Conservation (phyloP, 345 rosid genomes). For the Tarenaya hassleriana region DNA sequence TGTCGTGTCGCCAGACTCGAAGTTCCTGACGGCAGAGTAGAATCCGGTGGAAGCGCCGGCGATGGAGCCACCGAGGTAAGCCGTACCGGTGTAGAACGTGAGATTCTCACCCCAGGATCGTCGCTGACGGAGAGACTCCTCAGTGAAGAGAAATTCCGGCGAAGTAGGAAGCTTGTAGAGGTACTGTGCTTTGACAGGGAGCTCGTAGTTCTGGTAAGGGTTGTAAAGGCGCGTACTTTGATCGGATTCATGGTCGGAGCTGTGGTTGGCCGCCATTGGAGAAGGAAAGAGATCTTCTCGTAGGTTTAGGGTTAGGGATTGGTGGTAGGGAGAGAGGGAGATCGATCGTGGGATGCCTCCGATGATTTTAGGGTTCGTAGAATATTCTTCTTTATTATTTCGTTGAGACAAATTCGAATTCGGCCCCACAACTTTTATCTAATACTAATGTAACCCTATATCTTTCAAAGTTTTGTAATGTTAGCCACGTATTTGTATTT, state of each 20-base stretch:
- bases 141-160: conserved; percentile 88
- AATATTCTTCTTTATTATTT: not conserved
- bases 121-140: conserved; percentile 78
- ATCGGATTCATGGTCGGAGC: conserved; percentile 44
- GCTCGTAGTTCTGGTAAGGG: conserved; percentile 57
- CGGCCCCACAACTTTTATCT: not conserved
- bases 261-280: conserved; percentile 34
- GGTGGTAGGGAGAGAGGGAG: not conserved
- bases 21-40: conserved; percentile 45
- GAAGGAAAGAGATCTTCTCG: not conserved
- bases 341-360: conserved; percentile 12
- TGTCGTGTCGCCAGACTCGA: conserved; percentile 67
- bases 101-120: conserved; percentile 98
- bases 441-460: not conserved
- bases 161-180: conserved; percentile 82
- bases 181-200: conserved; percentile 41
- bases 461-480: not conserved
- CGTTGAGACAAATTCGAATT: not conserved
- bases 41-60: conserved; percentile 56
- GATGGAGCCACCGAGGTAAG: conserved; percentile 63
- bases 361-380: not conserved
- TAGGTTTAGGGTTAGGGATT: conserved; percentile 25
- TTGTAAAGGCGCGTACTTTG: conserved; percentile 61
- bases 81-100: conserved; percentile 84
- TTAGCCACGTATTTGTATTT: not conserved